phyloP scores from a whole-genome alignment of 345 rosid genomes.

The Eucalyptus pauciflora region DNA sequence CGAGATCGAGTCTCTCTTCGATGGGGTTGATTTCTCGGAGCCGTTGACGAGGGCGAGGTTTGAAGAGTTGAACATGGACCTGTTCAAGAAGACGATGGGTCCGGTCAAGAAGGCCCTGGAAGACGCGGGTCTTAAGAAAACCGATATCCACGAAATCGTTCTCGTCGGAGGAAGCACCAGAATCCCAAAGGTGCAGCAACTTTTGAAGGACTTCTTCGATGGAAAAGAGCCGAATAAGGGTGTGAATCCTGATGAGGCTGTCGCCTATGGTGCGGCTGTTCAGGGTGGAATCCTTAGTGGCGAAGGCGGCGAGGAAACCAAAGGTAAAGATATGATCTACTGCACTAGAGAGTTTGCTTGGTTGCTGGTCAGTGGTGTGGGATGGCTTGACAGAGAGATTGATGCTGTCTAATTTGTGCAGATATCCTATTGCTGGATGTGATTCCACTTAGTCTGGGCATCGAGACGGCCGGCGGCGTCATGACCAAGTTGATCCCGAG shows the following conservation, averaged over 20 bases:
- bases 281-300: conserved; percentile 41
- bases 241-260: conserved; percentile 56
- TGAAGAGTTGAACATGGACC: conserved; percentile 90
- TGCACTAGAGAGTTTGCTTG: background rate
- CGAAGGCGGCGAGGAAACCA: conserved; percentile 52
- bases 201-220: conserved; percentile 81
- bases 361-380: background rate
- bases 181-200: conserved; percentile 38
- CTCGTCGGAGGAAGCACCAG: conserved; percentile 61
- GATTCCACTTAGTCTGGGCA: conserved; percentile 91
- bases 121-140: conserved; percentile 83
- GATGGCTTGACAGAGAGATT: background rate
- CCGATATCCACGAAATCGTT: conserved; percentile 64
- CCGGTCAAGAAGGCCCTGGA: conserved; percentile 99
- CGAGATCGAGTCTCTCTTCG: conserved; percentile 91
- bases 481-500: conserved; percentile 99
- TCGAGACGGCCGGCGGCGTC: conserved; percentile 95
- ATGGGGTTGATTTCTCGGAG: conserved; percentile 90
- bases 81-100: conserved; percentile 98
- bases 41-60: conserved; percentile 97
- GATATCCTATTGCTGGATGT: conserved; percentile 95
- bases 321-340: conserved; percentile 37
- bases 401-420: background rate
- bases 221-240: conserved; percentile 40
- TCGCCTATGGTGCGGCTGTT: conserved; percentile 51